A percentile compares a stretch with the other conserved stretches of the same genome.
Conservation (phyloP, 306 rosid species). For the Argentina anserina region DNA sequence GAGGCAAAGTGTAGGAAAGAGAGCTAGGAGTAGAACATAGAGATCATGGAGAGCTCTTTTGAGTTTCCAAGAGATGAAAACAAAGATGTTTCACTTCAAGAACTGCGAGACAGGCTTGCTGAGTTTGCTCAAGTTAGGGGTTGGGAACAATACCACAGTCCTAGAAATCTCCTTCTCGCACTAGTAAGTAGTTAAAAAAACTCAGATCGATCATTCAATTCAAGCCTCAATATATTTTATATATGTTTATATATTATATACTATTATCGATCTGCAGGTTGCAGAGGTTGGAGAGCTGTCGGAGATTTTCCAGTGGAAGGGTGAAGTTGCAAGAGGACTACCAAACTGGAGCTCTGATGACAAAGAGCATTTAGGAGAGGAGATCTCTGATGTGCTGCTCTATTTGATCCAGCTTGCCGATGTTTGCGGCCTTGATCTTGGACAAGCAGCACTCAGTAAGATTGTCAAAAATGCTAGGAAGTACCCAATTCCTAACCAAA, state of each 20-base stretch:
- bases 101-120: slow-evolving; percentile 60
- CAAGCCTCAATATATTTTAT: not conserved
- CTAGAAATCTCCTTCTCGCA: slow-evolving; percentile 78
- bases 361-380: slow-evolving; percentile 71
- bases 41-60: slow-evolving; percentile 51
- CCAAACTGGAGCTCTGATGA: slow-evolving; percentile 73
- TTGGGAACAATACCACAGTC: slow-evolving; percentile 81
- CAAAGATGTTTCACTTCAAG: slow-evolving; percentile 62
- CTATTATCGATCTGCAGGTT: slow-evolving; percentile 43
- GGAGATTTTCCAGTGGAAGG: slow-evolving; percentile 83
- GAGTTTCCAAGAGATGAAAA: slow-evolving; percentile 21
- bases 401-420: slow-evolving; percentile 69
- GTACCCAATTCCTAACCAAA: slow-evolving; percentile 44
- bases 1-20: slow-evolving; percentile 9
- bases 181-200: slow-evolving; percentile 30
- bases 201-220: not conserved
- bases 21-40: not conserved
- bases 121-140: slow-evolving; percentile 72
- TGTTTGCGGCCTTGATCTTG: slow-evolving; percentile 73
- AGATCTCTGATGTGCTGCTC: slow-evolving; percentile 72
- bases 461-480: slow-evolving; percentile 61
- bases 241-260: not conserved
- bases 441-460: slow-evolving; percentile 68
- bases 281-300: slow-evolving; percentile 81
- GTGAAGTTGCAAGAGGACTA: slow-evolving; percentile 74